Percentiles rank a stretch among this genome's conserved stretches.
phyloP scores from a whole-genome alignment of 2,329 filamentous ascomycete genomes.

The Apiospora marii region DNA sequence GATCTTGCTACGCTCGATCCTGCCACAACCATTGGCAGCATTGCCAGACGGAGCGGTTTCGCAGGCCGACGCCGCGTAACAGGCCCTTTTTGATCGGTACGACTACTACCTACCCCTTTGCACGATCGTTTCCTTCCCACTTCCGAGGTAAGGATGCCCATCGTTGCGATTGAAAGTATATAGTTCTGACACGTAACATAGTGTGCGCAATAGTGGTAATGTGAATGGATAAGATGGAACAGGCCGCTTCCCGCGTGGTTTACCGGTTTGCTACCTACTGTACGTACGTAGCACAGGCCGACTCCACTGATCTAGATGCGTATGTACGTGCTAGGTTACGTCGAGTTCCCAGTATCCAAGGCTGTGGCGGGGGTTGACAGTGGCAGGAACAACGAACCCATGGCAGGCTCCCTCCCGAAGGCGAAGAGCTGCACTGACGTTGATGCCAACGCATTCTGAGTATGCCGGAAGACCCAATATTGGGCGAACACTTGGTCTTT shows the following conservation, averaged over 20 bases:
- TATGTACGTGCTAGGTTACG: not conserved
- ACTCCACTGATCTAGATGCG: constrained; percentile 5
- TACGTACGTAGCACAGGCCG: not conserved
- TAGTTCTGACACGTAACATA: constrained; percentile 14
- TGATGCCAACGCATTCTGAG: constrained; percentile 1
- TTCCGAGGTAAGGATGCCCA: not conserved
- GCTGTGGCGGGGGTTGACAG: constrained; percentile 14
- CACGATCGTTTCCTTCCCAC: not conserved
- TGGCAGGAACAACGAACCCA: not conserved
- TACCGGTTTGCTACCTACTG: constrained; percentile 5
- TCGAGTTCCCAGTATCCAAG: constrained; percentile 1
- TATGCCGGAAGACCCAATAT: not conserved
- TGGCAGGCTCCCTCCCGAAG: constrained; percentile 14
- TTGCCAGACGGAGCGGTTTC: constrained; percentile 14
- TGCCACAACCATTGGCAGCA: constrained; percentile 2
- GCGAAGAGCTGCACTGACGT: constrained; percentile 4
- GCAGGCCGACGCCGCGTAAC: constrained; percentile 15
- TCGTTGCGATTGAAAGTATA: constrained; percentile 3
- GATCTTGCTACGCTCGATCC: not conserved
- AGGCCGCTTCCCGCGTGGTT: constrained; percentile 10
- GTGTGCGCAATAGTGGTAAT: not conserved
- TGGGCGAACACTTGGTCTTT: not conserved
- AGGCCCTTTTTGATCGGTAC: not conserved
- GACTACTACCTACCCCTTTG: not conserved
- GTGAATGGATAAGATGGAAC: not conserved